A percentile compares a stretch with the other conserved stretches of the same genome.
Evolutionary conservation across 2,329 filamentous ascomycete genomes (phyloP).

Genomic region (Coniochaeta ligniaria): DNA sequence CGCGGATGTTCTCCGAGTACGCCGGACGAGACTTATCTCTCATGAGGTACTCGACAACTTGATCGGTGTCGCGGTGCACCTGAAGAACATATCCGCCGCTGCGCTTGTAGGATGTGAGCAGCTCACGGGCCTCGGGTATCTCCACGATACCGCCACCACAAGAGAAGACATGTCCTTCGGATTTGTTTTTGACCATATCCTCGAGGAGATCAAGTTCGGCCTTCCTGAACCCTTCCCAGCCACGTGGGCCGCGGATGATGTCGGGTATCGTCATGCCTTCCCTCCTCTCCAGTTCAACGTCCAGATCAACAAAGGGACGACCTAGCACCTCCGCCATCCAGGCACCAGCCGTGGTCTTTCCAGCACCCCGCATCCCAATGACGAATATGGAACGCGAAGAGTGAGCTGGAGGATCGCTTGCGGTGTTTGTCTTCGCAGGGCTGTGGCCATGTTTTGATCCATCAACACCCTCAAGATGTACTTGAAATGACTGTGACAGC

Average conservation of each 20-base stretch:
- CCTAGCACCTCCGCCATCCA: conserved; percentile 75
- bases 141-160: conserved; percentile 94
- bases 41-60: conserved; percentile 82
- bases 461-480: conserved; percentile 70
- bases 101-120: conserved; percentile 67
- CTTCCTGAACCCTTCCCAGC: conserved; percentile 84
- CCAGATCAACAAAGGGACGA: conserved; percentile 77
- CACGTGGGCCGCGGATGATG: conserved; percentile 62
- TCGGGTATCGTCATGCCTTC: conserved; percentile 75
- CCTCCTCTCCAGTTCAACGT: conserved; percentile 73
- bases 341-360: conserved; percentile 86
- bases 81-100: conserved; percentile 78
- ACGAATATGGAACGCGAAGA: conserved; percentile 72
- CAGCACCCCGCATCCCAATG: conserved; percentile 94
- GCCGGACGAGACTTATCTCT: conserved; percentile 86
- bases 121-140: conserved; percentile 66
- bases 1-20: conserved; percentile 86
- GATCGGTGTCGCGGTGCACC: conserved; percentile 79
- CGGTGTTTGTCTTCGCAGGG: conserved; percentile 17
- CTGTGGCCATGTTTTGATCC: conserved; percentile 13
- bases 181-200: conserved; percentile 66
- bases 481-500: conserved; percentile 69
- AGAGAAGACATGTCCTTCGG: conserved; percentile 75
- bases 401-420: conserved; percentile 22
- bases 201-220: conserved; percentile 71